Evolutionary conservation across 108 stramenopile species (phyloP).

Genomic region (Cyclotella distinguenda): DNA sequence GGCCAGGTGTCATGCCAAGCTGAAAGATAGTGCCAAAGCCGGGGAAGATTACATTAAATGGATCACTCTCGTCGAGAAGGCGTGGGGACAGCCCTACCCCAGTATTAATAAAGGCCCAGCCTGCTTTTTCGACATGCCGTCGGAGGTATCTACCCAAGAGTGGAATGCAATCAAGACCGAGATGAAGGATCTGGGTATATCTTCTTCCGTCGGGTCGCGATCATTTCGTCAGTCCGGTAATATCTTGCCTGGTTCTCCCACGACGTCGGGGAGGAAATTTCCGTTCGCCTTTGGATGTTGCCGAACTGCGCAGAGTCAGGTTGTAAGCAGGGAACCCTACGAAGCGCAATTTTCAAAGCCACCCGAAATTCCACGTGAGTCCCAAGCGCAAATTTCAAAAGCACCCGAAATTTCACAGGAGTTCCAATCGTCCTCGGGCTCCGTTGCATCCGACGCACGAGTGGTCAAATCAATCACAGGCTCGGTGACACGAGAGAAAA

Average conservation of each 20-base stretch:
- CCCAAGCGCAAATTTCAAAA: too few relatives aligned
- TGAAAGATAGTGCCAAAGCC: constrained; percentile 20
- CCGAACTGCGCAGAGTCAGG: too few relatives aligned
- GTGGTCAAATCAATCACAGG: too few relatives aligned
- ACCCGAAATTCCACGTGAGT: too few relatives aligned
- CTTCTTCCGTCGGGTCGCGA: constrained; percentile 5
- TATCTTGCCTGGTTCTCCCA: not conserved
- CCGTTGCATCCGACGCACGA: too few relatives aligned
- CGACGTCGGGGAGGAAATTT: not conserved
- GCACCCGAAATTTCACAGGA: too few relatives aligned
- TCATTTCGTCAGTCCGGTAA: constrained; percentile 11
- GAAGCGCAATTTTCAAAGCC: too few relatives aligned
- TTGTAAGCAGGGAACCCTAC: too few relatives aligned
- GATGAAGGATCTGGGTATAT: constrained; percentile 44
- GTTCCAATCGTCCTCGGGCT: too few relatives aligned
- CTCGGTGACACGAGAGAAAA: not conserved
- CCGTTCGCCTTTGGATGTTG: too few relatives aligned
- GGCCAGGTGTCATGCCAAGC: constrained; percentile 42
- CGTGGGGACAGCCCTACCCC: constrained; percentile 23
- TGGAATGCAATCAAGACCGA: constrained; percentile 53
- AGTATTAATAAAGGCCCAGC: constrained; percentile 25
- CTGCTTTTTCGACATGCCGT: constrained; percentile 73
- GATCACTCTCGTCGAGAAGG: constrained; percentile 26
- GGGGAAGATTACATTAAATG: constrained; percentile 32
- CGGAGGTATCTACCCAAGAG: constrained; percentile 51